Evolutionary conservation across 148 eudicot genomes (phyloP).

Genomic region (Cornus controversa): DNA sequence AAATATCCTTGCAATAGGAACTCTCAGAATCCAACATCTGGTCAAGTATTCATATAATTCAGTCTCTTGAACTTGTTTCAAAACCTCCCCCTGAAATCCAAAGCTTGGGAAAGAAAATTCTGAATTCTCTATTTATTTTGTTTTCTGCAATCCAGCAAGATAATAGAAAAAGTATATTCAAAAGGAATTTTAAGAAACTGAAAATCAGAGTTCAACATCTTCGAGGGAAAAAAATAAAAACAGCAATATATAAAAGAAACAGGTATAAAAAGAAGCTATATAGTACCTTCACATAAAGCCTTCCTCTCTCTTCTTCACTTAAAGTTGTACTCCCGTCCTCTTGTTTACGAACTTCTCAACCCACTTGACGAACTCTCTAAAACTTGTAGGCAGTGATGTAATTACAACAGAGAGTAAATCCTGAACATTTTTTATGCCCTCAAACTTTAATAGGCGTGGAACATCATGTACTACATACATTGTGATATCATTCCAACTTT

Average conservation of each 20-base stretch:
- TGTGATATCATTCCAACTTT: constrained; percentile 34
- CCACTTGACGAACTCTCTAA: constrained; percentile 42
- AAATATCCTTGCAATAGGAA: constrained; percentile 15
- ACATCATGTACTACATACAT: constrained; percentile 36
- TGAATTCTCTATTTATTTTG: neutral
- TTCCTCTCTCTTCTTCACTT: constrained; percentile 37
- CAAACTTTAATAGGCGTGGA: constrained; percentile 33
- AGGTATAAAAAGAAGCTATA: neutral
- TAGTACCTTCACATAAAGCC: constrained; percentile 38
- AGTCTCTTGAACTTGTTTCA: constrained; percentile 48
- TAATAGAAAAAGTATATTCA: too few relatives aligned
- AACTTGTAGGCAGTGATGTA: constrained; percentile 32
- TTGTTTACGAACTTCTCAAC: constrained; percentile 45
- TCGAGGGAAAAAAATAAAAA: neutral
- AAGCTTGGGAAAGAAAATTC: neutral
- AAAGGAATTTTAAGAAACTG: too few relatives aligned
- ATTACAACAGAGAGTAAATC: constrained; percentile 35
- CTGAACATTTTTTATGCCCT: constrained; percentile 33
- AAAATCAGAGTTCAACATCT: too few relatives aligned
- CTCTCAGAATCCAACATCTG: constrained; percentile 18
- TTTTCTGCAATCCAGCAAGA: too few relatives aligned
- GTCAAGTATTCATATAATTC: constrained; percentile 30
- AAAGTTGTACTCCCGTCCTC: constrained; percentile 29
- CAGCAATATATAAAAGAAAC: neutral
- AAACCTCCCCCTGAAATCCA: constrained; percentile 42